These are phyloP conservation scores for Boletellus ananas DNA, from an alignment of 768 basidiomycete species.

Conservation along the genomic window DNA sequence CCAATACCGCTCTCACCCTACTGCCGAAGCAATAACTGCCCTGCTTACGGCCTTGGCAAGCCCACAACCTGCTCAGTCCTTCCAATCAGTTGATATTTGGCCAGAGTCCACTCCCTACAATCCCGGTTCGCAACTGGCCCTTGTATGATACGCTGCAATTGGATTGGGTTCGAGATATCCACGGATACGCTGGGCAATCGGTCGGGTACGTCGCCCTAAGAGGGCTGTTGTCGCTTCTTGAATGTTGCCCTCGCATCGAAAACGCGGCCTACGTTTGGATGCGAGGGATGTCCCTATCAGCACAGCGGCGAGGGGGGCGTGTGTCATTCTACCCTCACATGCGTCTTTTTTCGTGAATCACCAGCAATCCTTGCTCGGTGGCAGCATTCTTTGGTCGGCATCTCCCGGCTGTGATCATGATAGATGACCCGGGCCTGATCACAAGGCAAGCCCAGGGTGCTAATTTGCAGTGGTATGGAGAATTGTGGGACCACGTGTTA, in stretches of 20 bases:
- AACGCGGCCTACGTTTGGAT: background rate
- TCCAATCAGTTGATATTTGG: background rate
- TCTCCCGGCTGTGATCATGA: too few relatives aligned
- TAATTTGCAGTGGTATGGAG: background rate
- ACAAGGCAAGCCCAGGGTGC: too few relatives aligned
- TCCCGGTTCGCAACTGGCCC: slow-evolving; percentile 4
- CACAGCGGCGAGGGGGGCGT: background rate
- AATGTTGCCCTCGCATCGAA: background rate
- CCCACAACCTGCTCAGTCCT: background rate
- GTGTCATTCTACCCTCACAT: background rate
- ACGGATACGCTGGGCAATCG: background rate
- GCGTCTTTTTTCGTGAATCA: background rate
- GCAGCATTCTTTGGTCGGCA: background rate
- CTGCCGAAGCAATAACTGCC: background rate
- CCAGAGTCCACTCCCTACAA: too few relatives aligned
- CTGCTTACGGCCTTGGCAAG: background rate
- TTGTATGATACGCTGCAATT: background rate
- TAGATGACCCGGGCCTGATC: too few relatives aligned
- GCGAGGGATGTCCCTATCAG: background rate
- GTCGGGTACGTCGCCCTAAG: background rate
- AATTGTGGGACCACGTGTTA: background rate
- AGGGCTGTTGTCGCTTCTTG: background rate
- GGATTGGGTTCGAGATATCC: background rate
- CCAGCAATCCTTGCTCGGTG: background rate
- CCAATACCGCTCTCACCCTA: background rate